A percentile compares a stretch with the other conserved stretches of the same genome.
Evolutionary conservation across 2,329 filamentous ascomycete genomes (phyloP).

Genomic region (Akanthomyces dipterigenus): DNA sequence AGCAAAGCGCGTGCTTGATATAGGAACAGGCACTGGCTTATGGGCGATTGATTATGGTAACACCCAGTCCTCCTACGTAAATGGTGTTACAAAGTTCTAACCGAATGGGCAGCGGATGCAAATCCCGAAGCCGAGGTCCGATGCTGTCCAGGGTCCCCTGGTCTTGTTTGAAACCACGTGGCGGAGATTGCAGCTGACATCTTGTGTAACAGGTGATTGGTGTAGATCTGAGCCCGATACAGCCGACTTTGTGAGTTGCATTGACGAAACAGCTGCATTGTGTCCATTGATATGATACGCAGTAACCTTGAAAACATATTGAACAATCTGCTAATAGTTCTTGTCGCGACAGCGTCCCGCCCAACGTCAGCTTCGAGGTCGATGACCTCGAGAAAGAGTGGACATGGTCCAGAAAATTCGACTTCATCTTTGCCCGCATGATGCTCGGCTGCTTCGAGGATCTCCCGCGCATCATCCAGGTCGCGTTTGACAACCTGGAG

Average conservation of each 20-base stretch:
- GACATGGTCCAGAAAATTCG: constrained; percentile 32
- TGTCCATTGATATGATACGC: no score
- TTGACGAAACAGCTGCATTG: background rate
- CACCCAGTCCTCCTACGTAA: background rate
- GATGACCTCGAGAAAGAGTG: constrained; percentile 37
- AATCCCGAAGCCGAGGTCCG: constrained; percentile 24
- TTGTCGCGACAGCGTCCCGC: constrained; percentile 31
- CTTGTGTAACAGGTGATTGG: constrained; percentile 25
- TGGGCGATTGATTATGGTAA: constrained; percentile 39
- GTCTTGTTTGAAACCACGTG: rapidly evolving
- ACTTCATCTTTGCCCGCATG: constrained; percentile 35
- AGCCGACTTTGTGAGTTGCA: constrained; percentile 27
- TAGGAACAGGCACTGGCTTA: constrained; percentile 42
- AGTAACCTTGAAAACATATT: no score
- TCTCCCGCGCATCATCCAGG: constrained; percentile 30
- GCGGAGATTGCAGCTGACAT: background rate
- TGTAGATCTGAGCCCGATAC: constrained; percentile 37
- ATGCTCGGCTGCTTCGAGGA: constrained; percentile 29
- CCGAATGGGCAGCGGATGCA: constrained; percentile 19
- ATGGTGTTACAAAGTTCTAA: constrained; percentile 2
- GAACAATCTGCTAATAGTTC: background rate
- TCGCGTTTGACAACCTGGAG: constrained; percentile 30
- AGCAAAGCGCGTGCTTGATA: constrained; percentile 31
- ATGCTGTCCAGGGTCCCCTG: background rate
- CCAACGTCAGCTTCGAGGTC: constrained; percentile 42